Percentiles rank a stretch among this genome's conserved stretches.
Evolutionary conservation across 805 yeast species (phyloP).

Genomic region (Novakomyces olei): DNA sequence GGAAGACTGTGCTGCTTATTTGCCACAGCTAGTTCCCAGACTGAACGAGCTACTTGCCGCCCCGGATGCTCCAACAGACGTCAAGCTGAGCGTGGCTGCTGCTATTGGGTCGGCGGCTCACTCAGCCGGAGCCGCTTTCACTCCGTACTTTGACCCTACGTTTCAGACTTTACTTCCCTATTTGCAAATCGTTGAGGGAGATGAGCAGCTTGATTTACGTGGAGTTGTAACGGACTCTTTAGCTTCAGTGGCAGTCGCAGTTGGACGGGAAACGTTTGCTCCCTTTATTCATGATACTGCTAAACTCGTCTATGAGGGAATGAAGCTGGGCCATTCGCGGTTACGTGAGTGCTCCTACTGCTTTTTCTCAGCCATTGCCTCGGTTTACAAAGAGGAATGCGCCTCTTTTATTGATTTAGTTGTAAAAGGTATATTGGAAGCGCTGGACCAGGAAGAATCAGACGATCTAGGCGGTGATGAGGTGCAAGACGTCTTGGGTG

Average conservation of each 20-base stretch:
- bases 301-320: constrained; percentile 63
- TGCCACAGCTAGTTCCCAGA: constrained; percentile 78
- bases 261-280: constrained; percentile 72
- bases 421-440: constrained; percentile 62
- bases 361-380: constrained; percentile 80
- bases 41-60: constrained; percentile 61
- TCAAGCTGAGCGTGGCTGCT: constrained; percentile 50
- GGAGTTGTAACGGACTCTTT: constrained; percentile 84
- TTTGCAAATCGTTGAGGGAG: constrained; percentile 52
- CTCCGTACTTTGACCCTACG: constrained; percentile 68
- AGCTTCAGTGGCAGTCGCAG: constrained; percentile 90
- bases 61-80: constrained; percentile 29
- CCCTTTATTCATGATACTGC: constrained; percentile 72
- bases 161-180: constrained; percentile 64
- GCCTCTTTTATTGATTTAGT: constrained; percentile 64
- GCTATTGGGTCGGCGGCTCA: constrained; percentile 95
- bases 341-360: constrained; percentile 89
- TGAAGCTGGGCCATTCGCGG: constrained; percentile 57
- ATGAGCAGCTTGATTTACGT: constrained; percentile 75
- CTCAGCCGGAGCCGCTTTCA: constrained; percentile 73
- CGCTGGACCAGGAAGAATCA: constrained; percentile 73
- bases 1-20: constrained; percentile 58
- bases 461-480: constrained; percentile 8
- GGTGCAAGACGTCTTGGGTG: constrained; percentile 8
- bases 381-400: constrained; percentile 79